Conservation (phyloP, 257 asterid species). For the Solanum virginianum region DNA sequence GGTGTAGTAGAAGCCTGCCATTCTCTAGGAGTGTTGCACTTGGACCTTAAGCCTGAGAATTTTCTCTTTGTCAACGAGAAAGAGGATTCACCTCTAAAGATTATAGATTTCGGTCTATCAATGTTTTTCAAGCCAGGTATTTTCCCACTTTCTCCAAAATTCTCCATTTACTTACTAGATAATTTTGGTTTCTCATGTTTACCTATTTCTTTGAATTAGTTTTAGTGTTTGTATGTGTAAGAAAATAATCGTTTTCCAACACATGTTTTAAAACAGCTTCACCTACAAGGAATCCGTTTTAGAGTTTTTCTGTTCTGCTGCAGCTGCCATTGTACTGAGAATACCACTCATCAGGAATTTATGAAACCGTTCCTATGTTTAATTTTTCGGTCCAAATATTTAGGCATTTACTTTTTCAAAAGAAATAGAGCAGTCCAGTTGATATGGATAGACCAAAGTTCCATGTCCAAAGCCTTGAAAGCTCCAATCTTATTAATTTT, state of each 20-base stretch:
- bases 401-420: background rate
- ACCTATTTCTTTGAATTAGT: background rate
- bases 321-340: background rate
- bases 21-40: conserved; percentile 36
- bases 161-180: background rate
- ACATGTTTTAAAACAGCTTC: background rate
- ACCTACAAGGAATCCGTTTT: background rate
- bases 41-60: conserved; percentile 38
- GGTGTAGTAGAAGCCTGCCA: conserved; percentile 44
- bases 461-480: background rate
- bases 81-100: conserved; percentile 32
- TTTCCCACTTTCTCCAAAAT: background rate
- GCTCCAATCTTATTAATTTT: background rate
- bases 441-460: background rate
- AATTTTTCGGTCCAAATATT: background rate
- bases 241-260: background rate
- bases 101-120: conserved; percentile 37
- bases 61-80: conserved; percentile 26
- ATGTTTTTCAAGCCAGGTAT: conserved; percentile 38
- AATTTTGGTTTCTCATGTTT: background rate
- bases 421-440: background rate
- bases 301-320: background rate
- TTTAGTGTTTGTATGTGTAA: background rate
- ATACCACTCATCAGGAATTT: background rate
- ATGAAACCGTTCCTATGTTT: background rate